A percentile compares a stretch with the other conserved stretches of the same genome.
Conservation (phyloP, 2,329 filamentous ascomycete genomes). For the Metarhizium humberi region DNA sequence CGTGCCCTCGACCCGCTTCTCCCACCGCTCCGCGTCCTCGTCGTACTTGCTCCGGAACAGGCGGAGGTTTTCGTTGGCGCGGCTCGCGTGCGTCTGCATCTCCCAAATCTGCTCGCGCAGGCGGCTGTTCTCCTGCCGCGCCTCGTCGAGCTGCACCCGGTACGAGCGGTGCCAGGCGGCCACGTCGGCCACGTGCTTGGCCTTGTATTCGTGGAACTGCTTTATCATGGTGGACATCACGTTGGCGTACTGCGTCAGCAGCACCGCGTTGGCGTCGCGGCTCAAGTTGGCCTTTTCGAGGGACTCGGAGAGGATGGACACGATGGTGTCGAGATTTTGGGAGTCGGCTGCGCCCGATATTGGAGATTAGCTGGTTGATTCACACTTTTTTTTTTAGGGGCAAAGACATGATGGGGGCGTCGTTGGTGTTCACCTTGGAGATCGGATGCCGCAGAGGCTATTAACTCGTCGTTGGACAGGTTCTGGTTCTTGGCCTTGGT, state of each 20-base stretch:
- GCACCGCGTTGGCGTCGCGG: conserved; percentile 50
- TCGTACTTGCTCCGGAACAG: conserved; percentile 47
- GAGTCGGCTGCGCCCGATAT: conserved; percentile 38
- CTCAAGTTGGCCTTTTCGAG: conserved; percentile 53
- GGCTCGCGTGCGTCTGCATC: conserved; percentile 51
- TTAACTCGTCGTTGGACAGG: conserved; percentile 48
- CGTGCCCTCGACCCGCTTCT: conserved; percentile 41
- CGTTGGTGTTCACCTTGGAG: conserved; percentile 37
- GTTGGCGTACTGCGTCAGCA: conserved; percentile 49
- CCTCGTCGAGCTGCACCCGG: conserved; percentile 54
- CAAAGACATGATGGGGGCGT: neutral
- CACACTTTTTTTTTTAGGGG: neutral
- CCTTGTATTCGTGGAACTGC: conserved; percentile 58
- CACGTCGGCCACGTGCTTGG: conserved; percentile 51
- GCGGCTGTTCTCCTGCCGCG: conserved; percentile 53
- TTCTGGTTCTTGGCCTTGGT: conserved; percentile 43
- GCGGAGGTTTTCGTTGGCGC: conserved; percentile 48
- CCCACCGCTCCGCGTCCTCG: conserved; percentile 44
- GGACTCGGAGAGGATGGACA: conserved; percentile 51
- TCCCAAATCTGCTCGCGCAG: conserved; percentile 59
- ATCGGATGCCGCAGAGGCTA: conserved; percentile 45
- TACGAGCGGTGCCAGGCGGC: conserved; percentile 58
- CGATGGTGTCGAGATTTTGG: conserved; percentile 49
- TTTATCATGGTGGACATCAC: conserved; percentile 49
- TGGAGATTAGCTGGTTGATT: conserved; percentile 1